These are phyloP conservation scores for Dictyostelium intermedium DNA, from an alignment of 78 protist genomes.

Conservation along the genomic window DNA sequence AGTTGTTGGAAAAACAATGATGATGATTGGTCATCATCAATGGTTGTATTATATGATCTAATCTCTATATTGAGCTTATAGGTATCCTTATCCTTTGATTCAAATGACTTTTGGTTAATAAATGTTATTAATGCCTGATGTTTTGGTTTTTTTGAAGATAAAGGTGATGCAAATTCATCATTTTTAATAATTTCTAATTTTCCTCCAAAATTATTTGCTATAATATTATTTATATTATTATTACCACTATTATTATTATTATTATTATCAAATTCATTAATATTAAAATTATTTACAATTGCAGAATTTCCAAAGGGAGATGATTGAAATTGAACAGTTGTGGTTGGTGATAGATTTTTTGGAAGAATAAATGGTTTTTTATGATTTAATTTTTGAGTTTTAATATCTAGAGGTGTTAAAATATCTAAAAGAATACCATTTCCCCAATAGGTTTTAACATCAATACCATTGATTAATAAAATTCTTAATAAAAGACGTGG, in stretches of 20 bases:
- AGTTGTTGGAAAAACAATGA: constrained; percentile 43
- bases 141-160: neutral
- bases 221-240: neutral
- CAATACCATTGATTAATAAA: constrained; percentile 18
- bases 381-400: neutral
- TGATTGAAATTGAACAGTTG: neutral
- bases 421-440: constrained; percentile 55
- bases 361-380: neutral
- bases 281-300: neutral
- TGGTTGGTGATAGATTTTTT: neutral
- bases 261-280: neutral
- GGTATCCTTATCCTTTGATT: constrained; percentile 25
- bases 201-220: neutral
- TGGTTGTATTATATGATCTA: constrained; percentile 8
- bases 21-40: constrained; percentile 1
- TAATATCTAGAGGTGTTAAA: neutral
- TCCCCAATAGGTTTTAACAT: constrained; percentile 56
- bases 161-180: neutral
- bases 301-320: neutral
- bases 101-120: constrained; percentile 39
- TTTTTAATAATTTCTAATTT: neutral
- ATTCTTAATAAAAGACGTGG: constrained; percentile 39
- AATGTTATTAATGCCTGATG: constrained; percentile 52
- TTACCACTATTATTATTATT: neutral
- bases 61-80: constrained; percentile 63